These are phyloP conservation scores for Nannochloropsis gaditana DNA, from an alignment of 108 stramenopile species.

Conservation along the genomic window DNA sequence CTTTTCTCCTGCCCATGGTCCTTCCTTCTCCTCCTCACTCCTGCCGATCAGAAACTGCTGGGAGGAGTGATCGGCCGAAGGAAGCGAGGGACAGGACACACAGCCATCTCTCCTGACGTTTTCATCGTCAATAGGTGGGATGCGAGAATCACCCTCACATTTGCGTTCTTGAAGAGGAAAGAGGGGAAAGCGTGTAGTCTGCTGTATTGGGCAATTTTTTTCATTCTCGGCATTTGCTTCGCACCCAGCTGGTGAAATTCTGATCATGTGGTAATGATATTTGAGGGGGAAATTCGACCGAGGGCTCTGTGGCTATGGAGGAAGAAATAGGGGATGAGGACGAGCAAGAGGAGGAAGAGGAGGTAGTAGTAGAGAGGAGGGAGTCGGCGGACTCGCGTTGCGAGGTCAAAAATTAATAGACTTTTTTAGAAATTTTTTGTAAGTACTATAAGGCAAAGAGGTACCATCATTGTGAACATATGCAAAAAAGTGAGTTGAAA, in stretches of 20 bases:
- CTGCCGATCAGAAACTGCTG: too few relatives aligned
- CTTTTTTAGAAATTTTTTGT: neutral
- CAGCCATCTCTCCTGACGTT: too few relatives aligned
- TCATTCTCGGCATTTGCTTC: neutral
- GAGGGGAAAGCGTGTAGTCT: slow-evolving; percentile 59
- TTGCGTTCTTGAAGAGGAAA: slow-evolving; percentile 80
- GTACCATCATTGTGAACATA: neutral
- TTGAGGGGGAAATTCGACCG: neutral
- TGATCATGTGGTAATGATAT: neutral
- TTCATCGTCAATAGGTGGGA: neutral
- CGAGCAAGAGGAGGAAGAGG: neutral
- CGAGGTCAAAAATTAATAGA: neutral
- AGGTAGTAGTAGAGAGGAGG: neutral
- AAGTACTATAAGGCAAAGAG: neutral
- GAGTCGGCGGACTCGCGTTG: neutral
- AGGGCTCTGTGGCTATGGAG: neutral
- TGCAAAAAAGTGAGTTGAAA: neutral
- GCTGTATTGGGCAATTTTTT: neutral
- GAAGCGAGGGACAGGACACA: too few relatives aligned
- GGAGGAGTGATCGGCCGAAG: too few relatives aligned
- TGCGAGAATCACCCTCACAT: slow-evolving; percentile 30
- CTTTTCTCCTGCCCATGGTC: too few relatives aligned
- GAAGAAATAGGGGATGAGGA: neutral
- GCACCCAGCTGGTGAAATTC: neutral
- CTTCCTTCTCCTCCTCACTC: too few relatives aligned